Evolutionary conservation across 805 yeast genomes (phyloP), one percentile per base, ranked within the genome.

Genomic region (Isabelozyma heimii): DNA sequence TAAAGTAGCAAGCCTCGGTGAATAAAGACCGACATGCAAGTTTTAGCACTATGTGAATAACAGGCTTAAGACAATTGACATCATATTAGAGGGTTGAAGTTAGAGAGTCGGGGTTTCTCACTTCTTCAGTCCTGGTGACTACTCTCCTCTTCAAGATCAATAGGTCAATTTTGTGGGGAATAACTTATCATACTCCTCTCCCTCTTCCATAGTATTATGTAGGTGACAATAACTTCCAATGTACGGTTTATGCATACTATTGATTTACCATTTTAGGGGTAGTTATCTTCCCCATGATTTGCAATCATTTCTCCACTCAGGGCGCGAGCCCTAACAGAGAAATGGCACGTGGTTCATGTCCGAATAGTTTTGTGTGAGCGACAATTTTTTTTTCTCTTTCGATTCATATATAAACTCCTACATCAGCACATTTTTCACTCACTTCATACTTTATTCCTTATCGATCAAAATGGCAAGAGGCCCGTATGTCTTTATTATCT

Each of bases 401-500:
- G 2, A 3, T 20, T 20, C 39, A 17, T 38, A 15, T 44, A 28
- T 5, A 35, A 30, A n/a, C 13, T 13, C 7, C 14, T 15, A 10
- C 13, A 35, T 37, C 30, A 13, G 17, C 24, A 42, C 14, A 30
- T 45, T 20, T 47, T 47, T 49, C 43, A 41, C 45, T 45, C 44
- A 52, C 42, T 42, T 49, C 43, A 51, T 51, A 50, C 53, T 26
- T 17, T 48, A 50, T 45, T 48, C 55, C 58, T 57, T 47, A 52
- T 48, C 48, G 63, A 66, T 65, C 70, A 70, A 66, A 69, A 73
- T 73, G 79, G 79, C 79, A 73, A 73, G 79, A 73, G 79, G 79
- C 77, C 79, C 77, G 79, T 73, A 73, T 69, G 79, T 73, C 70
- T 59, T 47, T 42, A 47, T 39, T 38, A 38, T 45, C 35, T 17